Evolutionary conservation across 805 yeast species (phyloP).

Genomic region (Ogataea methanolica): DNA sequence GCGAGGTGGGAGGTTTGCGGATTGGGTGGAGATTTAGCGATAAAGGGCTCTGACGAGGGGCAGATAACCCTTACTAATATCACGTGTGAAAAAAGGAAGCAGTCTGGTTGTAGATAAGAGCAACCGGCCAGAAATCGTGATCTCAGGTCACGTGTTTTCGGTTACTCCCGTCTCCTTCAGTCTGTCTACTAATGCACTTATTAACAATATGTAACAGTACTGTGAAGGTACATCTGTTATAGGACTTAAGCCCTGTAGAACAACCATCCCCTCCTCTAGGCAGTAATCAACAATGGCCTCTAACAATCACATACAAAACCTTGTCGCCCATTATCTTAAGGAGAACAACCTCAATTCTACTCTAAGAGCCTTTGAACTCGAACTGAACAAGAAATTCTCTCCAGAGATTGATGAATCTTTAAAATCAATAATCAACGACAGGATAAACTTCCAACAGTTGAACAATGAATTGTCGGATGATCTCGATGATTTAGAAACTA

Average conservation of each 20-base stretch:
- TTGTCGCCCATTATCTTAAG: constrained; percentile 58
- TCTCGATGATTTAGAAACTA: constrained; percentile 3
- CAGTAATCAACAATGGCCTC: not conserved
- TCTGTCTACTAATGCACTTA: too few relatives aligned
- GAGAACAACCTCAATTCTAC: constrained; percentile 45
- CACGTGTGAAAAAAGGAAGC: too few relatives aligned
- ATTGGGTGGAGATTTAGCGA: too few relatives aligned
- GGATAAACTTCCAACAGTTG: constrained; percentile 22
- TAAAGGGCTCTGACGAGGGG: too few relatives aligned
- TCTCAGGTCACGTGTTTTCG: too few relatives aligned
- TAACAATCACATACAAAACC: constrained; percentile 17
- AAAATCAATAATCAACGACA: constrained; percentile 31
- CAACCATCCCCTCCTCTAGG: not conserved
- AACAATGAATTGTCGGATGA: not conserved
- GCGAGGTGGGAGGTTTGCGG: too few relatives aligned
- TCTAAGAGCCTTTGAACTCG: constrained; percentile 42
- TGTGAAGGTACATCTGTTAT: too few relatives aligned
- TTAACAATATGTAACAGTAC: too few relatives aligned
- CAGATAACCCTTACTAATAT: too few relatives aligned
- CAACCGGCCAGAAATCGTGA: too few relatives aligned
- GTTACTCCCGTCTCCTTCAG: too few relatives aligned
- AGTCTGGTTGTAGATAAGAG: too few relatives aligned
- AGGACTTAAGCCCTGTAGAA: not conserved
- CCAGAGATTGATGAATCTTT: constrained; percentile 31
- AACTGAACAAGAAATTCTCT: constrained; percentile 33